These are phyloP conservation scores for Cryphonectria naterciae DNA, from an alignment of 2,329 filamentous ascomycete species.

Conservation along the genomic window DNA sequence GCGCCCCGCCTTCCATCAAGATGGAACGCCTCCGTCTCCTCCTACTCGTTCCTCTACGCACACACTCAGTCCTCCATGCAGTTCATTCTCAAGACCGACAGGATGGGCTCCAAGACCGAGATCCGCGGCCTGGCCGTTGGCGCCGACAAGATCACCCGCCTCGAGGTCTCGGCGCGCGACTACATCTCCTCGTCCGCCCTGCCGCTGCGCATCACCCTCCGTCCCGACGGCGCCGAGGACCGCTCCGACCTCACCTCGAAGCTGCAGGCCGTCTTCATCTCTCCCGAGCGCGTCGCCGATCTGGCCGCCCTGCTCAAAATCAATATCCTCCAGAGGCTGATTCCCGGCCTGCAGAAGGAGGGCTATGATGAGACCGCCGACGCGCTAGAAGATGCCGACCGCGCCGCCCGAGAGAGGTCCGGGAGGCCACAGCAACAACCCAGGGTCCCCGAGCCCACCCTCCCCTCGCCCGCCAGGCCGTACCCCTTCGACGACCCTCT, in stretches of 20 bases:
- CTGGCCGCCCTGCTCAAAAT: slow-evolving; percentile 74
- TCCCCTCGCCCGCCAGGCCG: slow-evolving; percentile 66
- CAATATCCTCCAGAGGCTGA: slow-evolving; percentile 81
- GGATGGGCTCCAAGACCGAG: slow-evolving; percentile 82
- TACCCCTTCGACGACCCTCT: slow-evolving; percentile 64
- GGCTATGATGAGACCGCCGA: slow-evolving; percentile 70
- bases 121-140: slow-evolving; percentile 78
- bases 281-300: slow-evolving; percentile 66
- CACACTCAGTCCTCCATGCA: slow-evolving; percentile 85
- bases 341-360: slow-evolving; percentile 76
- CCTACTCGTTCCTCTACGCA: slow-evolving; percentile 83
- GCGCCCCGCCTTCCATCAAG: slow-evolving; percentile 69
- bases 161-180: slow-evolving; percentile 76
- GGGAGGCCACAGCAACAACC: slow-evolving; percentile 40
- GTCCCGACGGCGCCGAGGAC: slow-evolving; percentile 50
- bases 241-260: slow-evolving; percentile 52
- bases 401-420: slow-evolving; percentile 33
- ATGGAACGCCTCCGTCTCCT: slow-evolving; percentile 78
- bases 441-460: slow-evolving; percentile 50
- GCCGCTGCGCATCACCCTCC: slow-evolving; percentile 59
- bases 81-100: slow-evolving; percentile 80
- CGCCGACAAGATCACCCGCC: slow-evolving; percentile 78
- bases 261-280: slow-evolving; percentile 72
- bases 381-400: slow-evolving; percentile 46
- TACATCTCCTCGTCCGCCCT: slow-evolving; percentile 67